Base-by-base conservation (phyloP, 179 eudicot species). In the Sideroxylon spinosum region DNA sequence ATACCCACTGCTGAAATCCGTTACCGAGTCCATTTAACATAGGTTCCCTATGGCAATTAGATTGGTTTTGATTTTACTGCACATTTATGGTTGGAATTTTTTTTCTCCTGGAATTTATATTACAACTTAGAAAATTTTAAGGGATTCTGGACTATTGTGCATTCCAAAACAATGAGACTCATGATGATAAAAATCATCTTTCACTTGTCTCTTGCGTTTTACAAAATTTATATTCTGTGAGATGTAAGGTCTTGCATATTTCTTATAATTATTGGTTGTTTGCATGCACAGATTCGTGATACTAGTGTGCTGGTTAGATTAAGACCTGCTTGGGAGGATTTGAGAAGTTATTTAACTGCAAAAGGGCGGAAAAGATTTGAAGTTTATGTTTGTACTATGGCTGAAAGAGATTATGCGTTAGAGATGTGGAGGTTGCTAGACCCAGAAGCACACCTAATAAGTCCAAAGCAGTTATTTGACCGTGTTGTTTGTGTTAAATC, bases 361-460 rank as follows among this genome's bases (percentile, higher is more conserved):
- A 93, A 86, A 82, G 98, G 97, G 49, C 91, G 97, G 29, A 95
- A 89, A 83, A 81, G 98, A 78, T 95, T 95, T 89, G 97, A 95
- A 87, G 98, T 95, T 77, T 93, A 84, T 85, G 97, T 95, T 63
- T 95, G 98, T 82, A 95, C 98, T 22, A 93, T 95, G 98, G 98
- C 98, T 50, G 98, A 95, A 82, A 91, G 93, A 84, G 91, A 95
- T 82, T 95, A 95, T 87, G 98, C 98, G 28, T 82, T 95, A 77
- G 98, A 95, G 83, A 95, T 95, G 90, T 95, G 98, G 98, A 88
- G 98, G 88, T 86, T 95, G 78, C 97, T 95, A 48, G 98, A 95
- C 79, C 98, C 95, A 61, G 97, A 86, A 80, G 85, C 93, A 32
- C 84, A 87, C 81, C 81, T 95, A 71, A 95, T 95, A 78, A 86